Evolutionary conservation across 23 red algal genomes (phyloP).

Genomic region (Chondrus crispus): DNA sequence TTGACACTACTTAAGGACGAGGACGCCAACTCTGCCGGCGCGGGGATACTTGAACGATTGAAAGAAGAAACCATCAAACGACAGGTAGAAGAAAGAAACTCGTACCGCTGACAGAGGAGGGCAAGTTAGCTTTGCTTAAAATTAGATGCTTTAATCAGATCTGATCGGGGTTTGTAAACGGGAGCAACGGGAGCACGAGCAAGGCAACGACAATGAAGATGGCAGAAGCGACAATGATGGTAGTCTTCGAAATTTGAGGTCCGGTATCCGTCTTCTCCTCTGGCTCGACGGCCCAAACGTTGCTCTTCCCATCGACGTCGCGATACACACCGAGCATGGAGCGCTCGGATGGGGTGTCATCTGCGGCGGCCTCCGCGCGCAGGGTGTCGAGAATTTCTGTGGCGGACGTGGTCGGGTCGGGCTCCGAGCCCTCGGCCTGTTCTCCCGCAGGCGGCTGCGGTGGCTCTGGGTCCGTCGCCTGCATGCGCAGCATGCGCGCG

Average conservation of each 20-base stretch:
- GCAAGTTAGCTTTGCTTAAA: too few relatives aligned
- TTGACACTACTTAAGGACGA: neutral
- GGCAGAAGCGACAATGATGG: conserved; percentile 37
- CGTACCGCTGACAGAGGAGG: too few relatives aligned
- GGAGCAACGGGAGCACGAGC: conserved; percentile 56
- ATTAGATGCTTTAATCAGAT: too few relatives aligned
- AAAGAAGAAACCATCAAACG: neutral
- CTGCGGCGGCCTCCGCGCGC: conserved; percentile 43
- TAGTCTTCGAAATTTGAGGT: conserved; percentile 40
- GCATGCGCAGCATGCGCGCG: neutral
- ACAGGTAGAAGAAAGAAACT: too few relatives aligned
- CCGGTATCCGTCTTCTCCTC: conserved; percentile 43
- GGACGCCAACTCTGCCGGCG: neutral
- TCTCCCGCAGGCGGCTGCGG: neutral
- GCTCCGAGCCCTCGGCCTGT: neutral
- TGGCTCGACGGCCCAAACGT: conserved; percentile 97
- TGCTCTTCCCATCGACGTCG: conserved; percentile 88
- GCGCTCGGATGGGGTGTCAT: neutral
- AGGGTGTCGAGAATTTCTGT: conserved; percentile 47
- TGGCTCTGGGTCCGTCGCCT: neutral
- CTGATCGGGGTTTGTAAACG: conserved; percentile 79
- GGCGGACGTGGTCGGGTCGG: conserved; percentile 25
- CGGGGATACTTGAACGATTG: neutral
- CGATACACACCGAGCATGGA: conserved; percentile 73
- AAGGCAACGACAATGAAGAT: conserved; percentile 43